Base-by-base conservation (phyloP, 2,329 filamentous ascomycete genomes). In the Talaromyces amestolkiae region DNA sequence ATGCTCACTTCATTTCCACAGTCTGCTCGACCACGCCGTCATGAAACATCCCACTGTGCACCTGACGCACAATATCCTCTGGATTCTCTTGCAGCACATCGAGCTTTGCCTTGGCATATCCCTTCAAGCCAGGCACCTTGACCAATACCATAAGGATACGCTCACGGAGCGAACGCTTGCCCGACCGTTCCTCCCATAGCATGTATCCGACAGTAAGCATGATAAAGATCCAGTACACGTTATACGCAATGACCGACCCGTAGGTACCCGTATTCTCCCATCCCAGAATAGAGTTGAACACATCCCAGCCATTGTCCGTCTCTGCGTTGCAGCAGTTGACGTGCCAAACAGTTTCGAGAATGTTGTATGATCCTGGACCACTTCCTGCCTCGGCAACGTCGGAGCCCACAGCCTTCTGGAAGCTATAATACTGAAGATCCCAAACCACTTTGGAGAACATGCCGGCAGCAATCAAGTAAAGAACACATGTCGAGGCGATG, bases 241-340 rank as follows among this genome's bases (percentile, higher is more conserved):
- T 96, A 80, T 96, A 96, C 1, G 90, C 88, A 68, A 96, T 87
- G 69, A 96, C 90, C 1, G 91, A 93, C 61, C 92, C 92, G 72
- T 94, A 93, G 1, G 92, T 96, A 5, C 91, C 93, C 13, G 90
- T 92, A 80, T 96, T 96, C 67, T 88, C 86, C 93, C 93, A 97
- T 66, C 93, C 92, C 11, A 96, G 83, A 62, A 96, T 83, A 66
- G 91, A 88, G 72, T 96, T 94, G 83, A 96, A 92, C 69, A 96
- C 87, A 64, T 91, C 91, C 92, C 92, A 96, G 53, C 90, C 91
- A 43, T 89, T 88, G 68, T 91, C 88, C 45, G 89, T 78, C 61
- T 87, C 80, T 0, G 92, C 89, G 71, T 86, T 93, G 76, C 91
- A 95, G 81, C 91, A 96, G 73, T 93, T 93, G 63, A 94, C 86